A percentile compares a stretch with the other conserved stretches of the same genome.
These are phyloP conservation scores for Wickerhamomyces pijperi DNA, from an alignment of 805 yeast species.

Conservation along the genomic window DNA sequence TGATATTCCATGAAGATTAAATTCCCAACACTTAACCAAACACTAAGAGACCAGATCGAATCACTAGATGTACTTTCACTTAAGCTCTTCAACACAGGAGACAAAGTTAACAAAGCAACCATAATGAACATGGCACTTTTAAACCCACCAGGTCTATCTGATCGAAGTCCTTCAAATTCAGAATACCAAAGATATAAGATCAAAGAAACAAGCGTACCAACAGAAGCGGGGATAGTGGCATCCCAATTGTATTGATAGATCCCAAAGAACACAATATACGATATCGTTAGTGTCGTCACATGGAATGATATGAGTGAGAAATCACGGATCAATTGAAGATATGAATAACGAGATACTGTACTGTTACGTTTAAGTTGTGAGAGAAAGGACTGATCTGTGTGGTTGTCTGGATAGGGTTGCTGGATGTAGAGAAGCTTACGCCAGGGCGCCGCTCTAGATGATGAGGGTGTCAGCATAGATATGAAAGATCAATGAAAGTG, in stretches of 20 bases:
- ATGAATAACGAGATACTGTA: constrained; percentile 59
- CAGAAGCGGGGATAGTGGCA: constrained; percentile 30
- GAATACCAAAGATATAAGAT: constrained; percentile 1
- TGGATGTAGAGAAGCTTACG: constrained; percentile 72
- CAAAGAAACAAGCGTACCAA: constrained; percentile 2
- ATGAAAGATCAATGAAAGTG: too few species aligned
- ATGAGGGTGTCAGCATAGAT: neutral
- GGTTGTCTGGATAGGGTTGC: constrained; percentile 86
- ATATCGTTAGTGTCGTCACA: constrained; percentile 49
- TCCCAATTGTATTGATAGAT: constrained; percentile 40
- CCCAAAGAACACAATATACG: constrained; percentile 59
- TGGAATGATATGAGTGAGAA: constrained; percentile 60
- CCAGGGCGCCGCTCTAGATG: constrained; percentile 43
- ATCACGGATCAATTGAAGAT: constrained; percentile 54
- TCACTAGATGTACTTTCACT: constrained; percentile 86
- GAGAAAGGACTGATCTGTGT: constrained; percentile 74
- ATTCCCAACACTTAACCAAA: constrained; percentile 66
- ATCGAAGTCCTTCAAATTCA: neutral
- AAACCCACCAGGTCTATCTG: neutral
- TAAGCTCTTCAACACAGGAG: constrained; percentile 83
- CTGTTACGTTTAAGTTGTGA: constrained; percentile 69
- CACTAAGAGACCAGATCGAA: constrained; percentile 87
- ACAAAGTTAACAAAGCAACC: constrained; percentile 39
- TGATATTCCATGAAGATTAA: constrained; percentile 60
- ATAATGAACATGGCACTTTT: neutral